These are phyloP conservation scores for Colletotrichum lindemuthianum DNA, from an alignment of 2,329 filamentous ascomycete species.

Conservation along the genomic window DNA sequence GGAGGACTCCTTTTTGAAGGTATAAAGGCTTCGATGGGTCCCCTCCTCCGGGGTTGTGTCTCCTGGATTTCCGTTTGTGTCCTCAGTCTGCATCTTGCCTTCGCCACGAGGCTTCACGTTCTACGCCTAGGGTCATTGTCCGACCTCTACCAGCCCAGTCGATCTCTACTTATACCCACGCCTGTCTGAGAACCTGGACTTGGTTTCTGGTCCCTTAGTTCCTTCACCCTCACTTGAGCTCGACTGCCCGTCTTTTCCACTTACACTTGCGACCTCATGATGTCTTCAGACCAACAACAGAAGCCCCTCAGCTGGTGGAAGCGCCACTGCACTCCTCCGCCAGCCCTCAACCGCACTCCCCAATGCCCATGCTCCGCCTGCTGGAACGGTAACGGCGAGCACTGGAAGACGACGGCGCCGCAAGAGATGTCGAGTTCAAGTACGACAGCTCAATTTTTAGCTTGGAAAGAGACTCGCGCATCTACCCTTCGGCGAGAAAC, in stretches of 20 bases:
- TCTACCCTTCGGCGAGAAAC: slow-evolving; percentile 21
- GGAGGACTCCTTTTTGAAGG: slow-evolving; percentile 5
- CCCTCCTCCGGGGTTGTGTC: slow-evolving; percentile 5
- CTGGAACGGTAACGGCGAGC: slow-evolving; percentile 38
- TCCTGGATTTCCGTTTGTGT: slow-evolving; percentile 2
- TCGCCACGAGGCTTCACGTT: slow-evolving; percentile 3
- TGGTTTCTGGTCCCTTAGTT: slow-evolving; percentile 12
- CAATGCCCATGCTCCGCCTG: slow-evolving; percentile 50
- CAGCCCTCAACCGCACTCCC: slow-evolving; percentile 47
- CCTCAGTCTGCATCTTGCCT: slow-evolving; percentile 18
- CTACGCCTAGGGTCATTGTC: slow-evolving; percentile 8
- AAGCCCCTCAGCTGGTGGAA: slow-evolving; percentile 50
- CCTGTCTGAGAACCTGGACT: slow-evolving; percentile 12
- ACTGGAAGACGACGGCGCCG: slow-evolving; percentile 31
- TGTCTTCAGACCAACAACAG: slow-evolving; percentile 32
- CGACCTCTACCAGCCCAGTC: slow-evolving; percentile 24
- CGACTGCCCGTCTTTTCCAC: neutral
- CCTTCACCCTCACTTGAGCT: slow-evolving; percentile 8
- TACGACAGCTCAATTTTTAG: neutral
- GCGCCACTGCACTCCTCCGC: slow-evolving; percentile 52
- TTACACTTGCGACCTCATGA: neutral
- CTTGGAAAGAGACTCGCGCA: slow-evolving; percentile 14
- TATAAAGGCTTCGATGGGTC: slow-evolving; percentile 28
- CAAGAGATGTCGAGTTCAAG: neutral
- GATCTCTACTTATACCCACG: slow-evolving; percentile 19